Base-by-base conservation (phyloP, 1,284 basidiomycete genomes). In the Sutorius eximius region DNA sequence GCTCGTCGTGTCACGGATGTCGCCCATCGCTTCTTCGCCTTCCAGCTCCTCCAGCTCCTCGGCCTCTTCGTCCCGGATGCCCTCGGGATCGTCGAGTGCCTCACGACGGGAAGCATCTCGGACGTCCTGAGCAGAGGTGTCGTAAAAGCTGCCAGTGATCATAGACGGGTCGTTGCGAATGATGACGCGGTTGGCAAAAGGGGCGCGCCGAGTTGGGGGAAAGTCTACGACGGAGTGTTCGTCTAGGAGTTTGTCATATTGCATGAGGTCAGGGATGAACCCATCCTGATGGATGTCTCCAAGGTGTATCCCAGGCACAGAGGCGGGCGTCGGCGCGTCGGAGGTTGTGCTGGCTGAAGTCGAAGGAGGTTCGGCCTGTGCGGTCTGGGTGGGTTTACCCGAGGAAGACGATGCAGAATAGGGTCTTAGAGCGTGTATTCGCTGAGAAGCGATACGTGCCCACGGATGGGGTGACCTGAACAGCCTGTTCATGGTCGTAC, bases 181-280 rank as follows among this genome's bases (percentile, higher is more conserved):
- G 58, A 82, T 73, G 65, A 89, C 80, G 37, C 77, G 77, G 67
- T 83, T 84, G 58, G 77, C 72, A 69, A 76, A 83, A 2, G 78
- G 82, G 15, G 70, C 76, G 22, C 73, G 70, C 51, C 74, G 66
- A 29, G 74, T 73, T 1, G 85, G 80, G n/a, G 80, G 77, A 59
- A 86, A 75, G 32, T 79, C 78, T 38, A 75, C 62, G 41, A 76
- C 72, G 50, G 86, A 77, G 37, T 80, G 78, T 9, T 81, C 75
- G 70, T 89, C 86, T 55, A 87, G 75, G 36, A 84, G 68, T 29
- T 82, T 77, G 60, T 87, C 80, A 37, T 79, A 74, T 13, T 73
- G 73, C 80, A 83, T 82, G 49, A 89, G 79, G 64, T 88, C 73
- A 1, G 86, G 86, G 61, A 72, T 67, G 69, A 78, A 56, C 37